Conservation (phyloP, 441 rosid species). For the Croton laevigatus region DNA sequence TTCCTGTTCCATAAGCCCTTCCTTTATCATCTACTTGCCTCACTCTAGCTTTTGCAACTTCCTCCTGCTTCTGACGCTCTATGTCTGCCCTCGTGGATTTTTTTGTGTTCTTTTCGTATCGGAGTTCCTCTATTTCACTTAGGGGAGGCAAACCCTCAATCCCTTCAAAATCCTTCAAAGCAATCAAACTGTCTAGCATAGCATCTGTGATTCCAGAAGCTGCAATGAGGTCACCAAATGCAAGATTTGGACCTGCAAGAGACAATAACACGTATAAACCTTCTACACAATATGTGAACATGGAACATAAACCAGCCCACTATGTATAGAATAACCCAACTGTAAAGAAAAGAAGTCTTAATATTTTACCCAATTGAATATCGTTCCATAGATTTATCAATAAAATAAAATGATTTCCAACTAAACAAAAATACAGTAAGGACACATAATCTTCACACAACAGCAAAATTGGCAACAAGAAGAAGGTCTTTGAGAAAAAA, state of each 20-base stretch:
- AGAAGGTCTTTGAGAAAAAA: background rate
- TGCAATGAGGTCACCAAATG: constrained; percentile 90
- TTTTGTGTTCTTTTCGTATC: constrained; percentile 63
- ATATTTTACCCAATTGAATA: background rate
- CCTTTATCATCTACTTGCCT: constrained; percentile 81
- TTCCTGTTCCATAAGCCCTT: constrained; percentile 94
- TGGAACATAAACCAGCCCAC: background rate
- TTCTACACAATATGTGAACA: constrained; percentile 10
- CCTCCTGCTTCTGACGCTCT: constrained; percentile 89
- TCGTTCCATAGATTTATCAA: background rate
- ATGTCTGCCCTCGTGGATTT: constrained; percentile 74
- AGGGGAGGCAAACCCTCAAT: constrained; percentile 86
- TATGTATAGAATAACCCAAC: background rate
- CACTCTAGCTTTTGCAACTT: constrained; percentile 77
- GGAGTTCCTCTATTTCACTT: constrained; percentile 66
- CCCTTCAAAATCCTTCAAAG: constrained; percentile 75
- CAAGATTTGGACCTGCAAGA: constrained; percentile 74
- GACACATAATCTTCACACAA: background rate
- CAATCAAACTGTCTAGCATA: constrained; percentile 90
- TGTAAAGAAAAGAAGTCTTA: background rate
- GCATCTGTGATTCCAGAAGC: constrained; percentile 89
- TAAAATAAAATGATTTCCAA: background rate
- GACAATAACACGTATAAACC: constrained; percentile 14
- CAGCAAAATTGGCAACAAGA: background rate
- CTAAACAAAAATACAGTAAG: background rate